Evolutionary conservation across 495 filamentous ascomycete genomes (phyloP).

Genomic region (Lasiosphaeriaceae sp.): DNA sequence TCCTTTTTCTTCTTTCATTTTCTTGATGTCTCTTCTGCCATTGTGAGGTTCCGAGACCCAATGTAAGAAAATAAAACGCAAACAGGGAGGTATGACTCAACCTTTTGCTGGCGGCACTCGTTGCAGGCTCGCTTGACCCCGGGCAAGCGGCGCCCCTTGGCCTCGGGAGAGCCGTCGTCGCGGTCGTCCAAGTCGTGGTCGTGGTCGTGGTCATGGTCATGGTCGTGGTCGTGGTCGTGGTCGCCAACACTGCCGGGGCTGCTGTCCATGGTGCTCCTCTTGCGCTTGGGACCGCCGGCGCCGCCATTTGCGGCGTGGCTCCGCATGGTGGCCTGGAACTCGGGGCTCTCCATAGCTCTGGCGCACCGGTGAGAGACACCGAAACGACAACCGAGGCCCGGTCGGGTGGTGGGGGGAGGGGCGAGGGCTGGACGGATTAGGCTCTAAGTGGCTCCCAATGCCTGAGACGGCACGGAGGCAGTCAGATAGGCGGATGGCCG

Average conservation of each 20-base stretch:
- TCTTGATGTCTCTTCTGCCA: too few relatives aligned
- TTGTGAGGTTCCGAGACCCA: too few relatives aligned
- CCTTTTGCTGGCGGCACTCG: constrained; percentile 94
- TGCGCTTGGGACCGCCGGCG: constrained; percentile 38
- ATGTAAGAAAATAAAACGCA: too few relatives aligned
- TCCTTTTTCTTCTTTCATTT: too few relatives aligned
- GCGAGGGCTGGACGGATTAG: not conserved
- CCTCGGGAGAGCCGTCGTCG: constrained; percentile 36
- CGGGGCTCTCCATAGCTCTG: constrained; percentile 28
- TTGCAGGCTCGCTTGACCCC: constrained; percentile 88
- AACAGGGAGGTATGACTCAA: constrained; percentile 37
- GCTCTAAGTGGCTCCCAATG: constrained; percentile 17
- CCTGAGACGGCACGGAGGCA: constrained; percentile 24
- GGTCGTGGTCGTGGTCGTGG: constrained; percentile 54
- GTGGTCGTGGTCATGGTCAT: constrained; percentile 57
- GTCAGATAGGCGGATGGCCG: constrained; percentile 24
- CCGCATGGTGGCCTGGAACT: constrained; percentile 37
- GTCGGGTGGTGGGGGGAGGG: too few relatives aligned
- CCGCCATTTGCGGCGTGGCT: constrained; percentile 32
- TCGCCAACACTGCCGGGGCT: constrained; percentile 65
- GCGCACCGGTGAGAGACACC: too few relatives aligned
- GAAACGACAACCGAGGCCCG: not conserved
- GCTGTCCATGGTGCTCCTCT: constrained; percentile 53
- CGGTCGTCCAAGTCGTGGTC: constrained; percentile 68
- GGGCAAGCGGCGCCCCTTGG: constrained; percentile 41